phyloP scores from a whole-genome alignment of 768 basidiomycete genomes.

The Asterophora parasitica region DNA sequence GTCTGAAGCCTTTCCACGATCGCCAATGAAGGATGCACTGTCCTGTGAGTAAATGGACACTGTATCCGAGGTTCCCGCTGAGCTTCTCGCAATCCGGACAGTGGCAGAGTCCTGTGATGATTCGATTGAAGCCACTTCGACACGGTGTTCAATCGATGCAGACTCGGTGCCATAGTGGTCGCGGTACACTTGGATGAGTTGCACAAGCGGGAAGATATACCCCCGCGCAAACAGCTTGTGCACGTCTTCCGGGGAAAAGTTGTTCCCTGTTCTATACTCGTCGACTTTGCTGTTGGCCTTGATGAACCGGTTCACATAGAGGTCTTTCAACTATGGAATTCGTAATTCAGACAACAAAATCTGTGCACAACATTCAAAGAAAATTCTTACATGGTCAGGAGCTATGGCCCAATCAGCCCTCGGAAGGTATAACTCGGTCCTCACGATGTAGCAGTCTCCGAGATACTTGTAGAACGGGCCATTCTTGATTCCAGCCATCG shows the following conservation, averaged over 20 bases:
- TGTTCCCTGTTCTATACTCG: constrained; percentile 4
- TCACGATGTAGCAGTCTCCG: constrained; percentile 14
- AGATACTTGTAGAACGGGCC: constrained; percentile 12
- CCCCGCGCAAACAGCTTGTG: constrained; percentile 8
- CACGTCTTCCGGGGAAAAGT: neutral
- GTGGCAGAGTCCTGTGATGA: neutral
- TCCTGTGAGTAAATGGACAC: constrained; percentile 11
- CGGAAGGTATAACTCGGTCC: constrained; percentile 7
- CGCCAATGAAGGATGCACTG: neutral
- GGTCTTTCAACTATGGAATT: constrained; percentile 9
- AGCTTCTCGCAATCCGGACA: neutral
- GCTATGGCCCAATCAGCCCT: constrained; percentile 5
- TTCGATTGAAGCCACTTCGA: neutral
- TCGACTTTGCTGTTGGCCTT: constrained; percentile 2
- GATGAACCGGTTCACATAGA: constrained; percentile 11
- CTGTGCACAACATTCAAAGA: neutral
- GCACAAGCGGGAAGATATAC: constrained; percentile 10
- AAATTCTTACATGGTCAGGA: constrained; percentile 6
- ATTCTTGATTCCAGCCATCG: constrained; percentile 2
- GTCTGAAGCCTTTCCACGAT: neutral
- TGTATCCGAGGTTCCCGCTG: neutral
- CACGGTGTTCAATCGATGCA: neutral
- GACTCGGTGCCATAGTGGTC: neutral
- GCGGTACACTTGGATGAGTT: constrained; percentile 4
- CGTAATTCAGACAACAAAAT: neutral